Evolutionary conservation across 2,329 filamentous ascomycete species (phyloP), one percentile per base, ranked within the genome.

Genomic region (Stachybotrys chartarum): DNA sequence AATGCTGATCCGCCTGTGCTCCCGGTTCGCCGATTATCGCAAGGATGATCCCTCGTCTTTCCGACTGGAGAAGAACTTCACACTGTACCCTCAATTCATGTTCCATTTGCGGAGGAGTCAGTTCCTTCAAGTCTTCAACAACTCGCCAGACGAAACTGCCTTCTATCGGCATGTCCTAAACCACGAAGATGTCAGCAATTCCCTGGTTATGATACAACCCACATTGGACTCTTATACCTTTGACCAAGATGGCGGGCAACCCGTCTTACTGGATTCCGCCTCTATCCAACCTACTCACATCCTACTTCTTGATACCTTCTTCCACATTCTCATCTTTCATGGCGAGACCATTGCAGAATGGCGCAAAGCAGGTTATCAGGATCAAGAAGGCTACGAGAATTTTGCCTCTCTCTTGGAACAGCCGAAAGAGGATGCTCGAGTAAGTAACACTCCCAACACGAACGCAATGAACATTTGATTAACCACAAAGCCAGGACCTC

Each of bases 271-370:
- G 42, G 94, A 99, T 71, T 97, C 93, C 14, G 92, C 91, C 42
- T 97, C 91, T 6, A 99, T 99, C 64, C 93, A 97, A 68, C 88
- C 91, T 10, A 90, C 92, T 24, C 95, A 96, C 57, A 90, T 97
- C 58, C 82, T 99, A 52, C 84, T 99, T 11, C 86, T 99, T 55
- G 94, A 99, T 67, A 97, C 94, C 0, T 99, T 99, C 79, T 99
- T 99, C 83, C 94, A 99, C 71, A 99, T 99, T 59, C 84, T 99
- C 55, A 99, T 99, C 64, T 99, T 97, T 83, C 92, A 99, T 66
- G 94, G 94, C 59, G 93, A 99, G 78, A 97, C 93, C 0, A 89
- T 97, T 72, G 94, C 94, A 1, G 91, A 97, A 70, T 99, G 94
- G 94, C 86, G 92, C 61, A 97, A 99, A 73, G 92, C 92, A 17